Percentiles rank a stretch among this genome's conserved stretches.
These are phyloP conservation scores for Blepharisma japonicum DNA, from an alignment of 73 alveolate species.

Conservation along the genomic window DNA sequence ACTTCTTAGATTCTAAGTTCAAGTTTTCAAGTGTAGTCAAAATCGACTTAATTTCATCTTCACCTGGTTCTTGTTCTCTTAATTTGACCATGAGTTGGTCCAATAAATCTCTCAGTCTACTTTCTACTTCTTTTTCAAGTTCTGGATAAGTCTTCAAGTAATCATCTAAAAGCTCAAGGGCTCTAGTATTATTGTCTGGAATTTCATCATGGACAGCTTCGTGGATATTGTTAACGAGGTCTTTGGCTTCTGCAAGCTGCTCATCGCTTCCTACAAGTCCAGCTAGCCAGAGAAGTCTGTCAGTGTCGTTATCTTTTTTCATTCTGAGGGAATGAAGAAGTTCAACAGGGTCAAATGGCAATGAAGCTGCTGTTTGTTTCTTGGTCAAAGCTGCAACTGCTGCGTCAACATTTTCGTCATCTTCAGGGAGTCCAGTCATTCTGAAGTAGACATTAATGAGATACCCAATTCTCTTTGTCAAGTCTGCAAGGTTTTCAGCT, in stretches of 20 bases:
- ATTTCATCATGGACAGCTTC: not conserved
- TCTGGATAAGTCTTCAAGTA: slow-evolving; percentile 5
- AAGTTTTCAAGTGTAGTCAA: slow-evolving; percentile 13
- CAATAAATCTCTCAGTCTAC: not conserved
- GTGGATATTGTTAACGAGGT: not conserved
- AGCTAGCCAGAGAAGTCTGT: not conserved
- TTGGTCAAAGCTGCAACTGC: not conserved
- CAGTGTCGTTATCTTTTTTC: not conserved
- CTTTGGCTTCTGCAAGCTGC: not conserved
- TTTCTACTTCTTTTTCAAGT: not conserved
- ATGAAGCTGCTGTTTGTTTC: not conserved
- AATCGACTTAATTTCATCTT: not conserved
- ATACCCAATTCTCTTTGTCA: slow-evolving; percentile 4
- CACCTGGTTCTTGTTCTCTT: not conserved
- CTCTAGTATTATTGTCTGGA: not conserved
- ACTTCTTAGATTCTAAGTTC: not conserved
- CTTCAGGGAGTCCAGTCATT: slow-evolving; percentile 21
- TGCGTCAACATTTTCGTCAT: slow-evolving; percentile 8
- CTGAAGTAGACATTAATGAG: not conserved
- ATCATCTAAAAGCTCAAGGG: not conserved
- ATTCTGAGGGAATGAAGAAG: not conserved
- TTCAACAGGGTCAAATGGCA: slow-evolving; percentile 18
- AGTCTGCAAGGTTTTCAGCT: not conserved
- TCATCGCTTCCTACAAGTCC: slow-evolving; percentile 24
- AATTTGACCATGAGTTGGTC: not conserved